phyloP scores from a whole-genome alignment of 345 rosid species.

The Heritiera littoralis region DNA sequence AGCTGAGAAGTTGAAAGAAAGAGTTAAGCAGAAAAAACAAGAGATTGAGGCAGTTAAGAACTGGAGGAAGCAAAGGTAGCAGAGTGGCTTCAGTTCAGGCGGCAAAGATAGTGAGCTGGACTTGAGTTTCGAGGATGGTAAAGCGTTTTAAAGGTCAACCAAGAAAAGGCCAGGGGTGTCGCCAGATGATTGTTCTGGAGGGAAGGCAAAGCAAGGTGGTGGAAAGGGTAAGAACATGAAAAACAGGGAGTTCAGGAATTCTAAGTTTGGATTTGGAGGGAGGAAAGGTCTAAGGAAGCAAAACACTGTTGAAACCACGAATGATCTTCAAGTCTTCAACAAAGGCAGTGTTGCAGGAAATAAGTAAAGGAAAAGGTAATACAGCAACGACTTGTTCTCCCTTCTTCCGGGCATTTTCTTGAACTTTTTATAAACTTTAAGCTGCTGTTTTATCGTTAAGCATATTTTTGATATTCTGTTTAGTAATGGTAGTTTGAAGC shows the following conservation, averaged over 20 bases:
- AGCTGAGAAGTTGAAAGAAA: conserved; percentile 77
- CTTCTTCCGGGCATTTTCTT: not conserved
- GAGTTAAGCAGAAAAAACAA: conserved; percentile 66
- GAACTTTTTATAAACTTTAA: not conserved
- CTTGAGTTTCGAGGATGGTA: conserved; percentile 65
- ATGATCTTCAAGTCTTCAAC: conserved; percentile 42
- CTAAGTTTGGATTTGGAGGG: conserved; percentile 72
- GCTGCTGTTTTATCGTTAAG: not conserved
- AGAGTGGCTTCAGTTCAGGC: conserved; percentile 59
- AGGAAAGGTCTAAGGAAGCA: conserved; percentile 63
- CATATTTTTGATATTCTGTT: not conserved
- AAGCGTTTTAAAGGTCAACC: conserved; percentile 54
- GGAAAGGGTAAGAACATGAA: conserved; percentile 38
- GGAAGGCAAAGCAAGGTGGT: conserved; percentile 32
- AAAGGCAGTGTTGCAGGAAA: conserved; percentile 44
- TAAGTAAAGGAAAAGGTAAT: conserved; percentile 60
- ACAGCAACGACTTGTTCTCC: not conserved
- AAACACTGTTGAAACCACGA: conserved; percentile 57
- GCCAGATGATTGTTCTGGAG: conserved; percentile 54
- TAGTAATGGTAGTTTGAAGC: conserved; percentile 4
- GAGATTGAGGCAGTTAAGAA: conserved; percentile 79
- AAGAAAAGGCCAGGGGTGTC: conserved; percentile 68
- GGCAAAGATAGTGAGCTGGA: conserved; percentile 54
- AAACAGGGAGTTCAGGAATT: conserved; percentile 46
- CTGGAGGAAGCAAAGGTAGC: conserved; percentile 91